Conservation (phyloP, 192 early-diverging fungal species). For the Coemansia sp. region DNA sequence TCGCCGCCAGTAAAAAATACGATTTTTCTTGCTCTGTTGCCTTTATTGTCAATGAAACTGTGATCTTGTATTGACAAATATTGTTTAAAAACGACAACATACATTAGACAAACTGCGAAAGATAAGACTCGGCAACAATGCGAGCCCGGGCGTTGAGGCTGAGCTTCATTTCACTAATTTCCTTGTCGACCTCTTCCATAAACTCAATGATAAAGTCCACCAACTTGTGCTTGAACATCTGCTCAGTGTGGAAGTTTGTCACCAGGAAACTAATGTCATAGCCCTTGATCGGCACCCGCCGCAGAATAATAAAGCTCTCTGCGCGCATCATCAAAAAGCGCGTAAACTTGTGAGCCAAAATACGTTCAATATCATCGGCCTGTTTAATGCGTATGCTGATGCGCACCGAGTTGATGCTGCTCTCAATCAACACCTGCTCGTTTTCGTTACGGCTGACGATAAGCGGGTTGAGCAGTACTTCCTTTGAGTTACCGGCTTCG, state of each 20-base stretch:
- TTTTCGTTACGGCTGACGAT: slow-evolving; percentile 89
- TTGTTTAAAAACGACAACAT: no score
- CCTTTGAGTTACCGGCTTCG: slow-evolving; percentile 77
- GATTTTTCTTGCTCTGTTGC: slow-evolving; percentile 4
- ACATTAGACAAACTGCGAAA: slow-evolving; percentile 55
- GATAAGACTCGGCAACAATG: slow-evolving; percentile 81
- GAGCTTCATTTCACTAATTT: slow-evolving; percentile 98
- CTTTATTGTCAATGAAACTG: slow-evolving; percentile 7
- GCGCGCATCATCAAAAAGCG: slow-evolving; percentile 97
- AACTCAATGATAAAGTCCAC: slow-evolving; percentile 99
- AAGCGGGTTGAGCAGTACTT: slow-evolving; percentile 84
- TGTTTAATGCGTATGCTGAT: slow-evolving; percentile 96
- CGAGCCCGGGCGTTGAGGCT: slow-evolving; percentile 89
- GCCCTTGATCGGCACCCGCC: slow-evolving; percentile 89
- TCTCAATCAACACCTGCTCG: slow-evolving; percentile 89
- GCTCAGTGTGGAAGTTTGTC: slow-evolving; percentile 96
- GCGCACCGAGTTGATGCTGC: slow-evolving; percentile 90
- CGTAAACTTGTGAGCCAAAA: slow-evolving; percentile 96
- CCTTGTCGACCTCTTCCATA: slow-evolving; percentile 99
- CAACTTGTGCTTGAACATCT: slow-evolving; percentile 99
- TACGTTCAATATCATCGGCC: slow-evolving; percentile 94
- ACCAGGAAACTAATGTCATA: slow-evolving; percentile 97
- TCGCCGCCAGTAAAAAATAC: slow-evolving; percentile 64
- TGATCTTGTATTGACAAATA: neutral
- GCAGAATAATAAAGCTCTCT: slow-evolving; percentile 92